Base-by-base conservation (phyloP, 345 rosid species). In the Euphorbia pulcherrima region DNA sequence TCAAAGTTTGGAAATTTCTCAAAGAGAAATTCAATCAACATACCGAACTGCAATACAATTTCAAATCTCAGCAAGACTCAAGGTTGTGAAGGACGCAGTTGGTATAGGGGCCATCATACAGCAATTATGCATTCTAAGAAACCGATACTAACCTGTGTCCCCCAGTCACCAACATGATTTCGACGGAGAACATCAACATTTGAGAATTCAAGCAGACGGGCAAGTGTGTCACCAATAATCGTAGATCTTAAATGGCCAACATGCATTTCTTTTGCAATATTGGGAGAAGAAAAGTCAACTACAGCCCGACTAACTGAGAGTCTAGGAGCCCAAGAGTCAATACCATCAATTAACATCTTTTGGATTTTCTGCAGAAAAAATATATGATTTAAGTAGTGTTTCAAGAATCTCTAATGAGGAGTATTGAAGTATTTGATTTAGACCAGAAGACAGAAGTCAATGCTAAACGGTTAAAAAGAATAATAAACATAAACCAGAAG, bases 91-190 rank as follows among this genome's bases (percentile, higher is more conserved):
- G 20, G n/a, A n/a, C n/a, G 4, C 30, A 26, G 0, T 41, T 41
- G 21, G 18, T 62, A 17, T 5, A 23, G 21, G 46, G 23, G 23
- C 13, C 28, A 30, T 5, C 16, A 51, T 35, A 5, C 18, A 39
- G 4, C 12, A 39, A 18, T 14, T 27, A 61, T 23, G 12, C 4
- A 60, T 18, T 41, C 20, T 29, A 33, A 64, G 60, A 37, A 69
- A 72, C 21, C 52, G 52, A n/a, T 74, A 48, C 46, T 54, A 74
- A 93, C 98, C 95, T 94, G 99, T 67, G 99, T 94, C 61, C 99
- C 99, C 99, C 99, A 94, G 60, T 94, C 99, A 72, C 98, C 98
- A 80, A 93, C 98, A 85, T 93, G 98, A 81, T 93, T 93, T 65
- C 98, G 82, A 20, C 99, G 90, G 39, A 94, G 89, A 73, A 94